Evolutionary conservation across 805 yeast genomes (phyloP).

Genomic region (Yamadazyma tumulicola): DNA sequence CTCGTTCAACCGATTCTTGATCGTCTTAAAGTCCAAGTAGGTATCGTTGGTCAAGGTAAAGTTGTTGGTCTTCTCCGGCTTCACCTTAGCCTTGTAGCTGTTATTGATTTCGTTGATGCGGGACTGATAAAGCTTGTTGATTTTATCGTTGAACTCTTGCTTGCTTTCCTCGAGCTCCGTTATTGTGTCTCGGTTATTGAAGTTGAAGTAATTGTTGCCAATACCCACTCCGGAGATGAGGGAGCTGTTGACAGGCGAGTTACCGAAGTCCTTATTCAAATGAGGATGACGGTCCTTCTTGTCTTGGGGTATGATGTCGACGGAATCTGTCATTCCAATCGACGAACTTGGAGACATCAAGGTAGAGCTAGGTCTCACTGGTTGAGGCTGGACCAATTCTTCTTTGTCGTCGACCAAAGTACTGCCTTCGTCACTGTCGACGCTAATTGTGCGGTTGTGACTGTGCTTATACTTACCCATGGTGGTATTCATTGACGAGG

Average conservation of each 20-base stretch:
- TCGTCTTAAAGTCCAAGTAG: constrained; percentile 15
- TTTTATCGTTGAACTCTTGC: constrained; percentile 6
- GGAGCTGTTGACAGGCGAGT: constrained; percentile 15
- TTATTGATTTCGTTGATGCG: constrained; percentile 1
- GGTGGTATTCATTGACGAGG: neutral
- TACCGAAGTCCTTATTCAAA: constrained; percentile 14
- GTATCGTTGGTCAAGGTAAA: neutral
- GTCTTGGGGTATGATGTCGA: constrained; percentile 3
- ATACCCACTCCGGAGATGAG: constrained; percentile 32
- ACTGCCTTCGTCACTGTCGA: constrained; percentile 3
- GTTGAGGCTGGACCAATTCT: constrained; percentile 3
- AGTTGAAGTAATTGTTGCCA: constrained; percentile 35
- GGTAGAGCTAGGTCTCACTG: constrained; percentile 3
- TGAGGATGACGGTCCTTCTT: constrained; percentile 17
- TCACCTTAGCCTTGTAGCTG: neutral
- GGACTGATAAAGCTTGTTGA: constrained; percentile 7
- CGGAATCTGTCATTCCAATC: constrained; percentile 14
- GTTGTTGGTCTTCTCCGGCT: neutral
- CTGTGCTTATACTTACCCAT: neutral
- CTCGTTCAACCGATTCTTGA: constrained; percentile 16
- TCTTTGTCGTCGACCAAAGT: constrained; percentile 10
- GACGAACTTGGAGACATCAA: too few relatives aligned
- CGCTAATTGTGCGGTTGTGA: constrained; percentile 4
- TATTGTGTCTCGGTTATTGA: constrained; percentile 24
- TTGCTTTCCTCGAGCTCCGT: constrained; percentile 1